These are phyloP conservation scores for Ogataea trehaloabstinens DNA, from an alignment of 805 yeast genomes.

Conservation along the genomic window DNA sequence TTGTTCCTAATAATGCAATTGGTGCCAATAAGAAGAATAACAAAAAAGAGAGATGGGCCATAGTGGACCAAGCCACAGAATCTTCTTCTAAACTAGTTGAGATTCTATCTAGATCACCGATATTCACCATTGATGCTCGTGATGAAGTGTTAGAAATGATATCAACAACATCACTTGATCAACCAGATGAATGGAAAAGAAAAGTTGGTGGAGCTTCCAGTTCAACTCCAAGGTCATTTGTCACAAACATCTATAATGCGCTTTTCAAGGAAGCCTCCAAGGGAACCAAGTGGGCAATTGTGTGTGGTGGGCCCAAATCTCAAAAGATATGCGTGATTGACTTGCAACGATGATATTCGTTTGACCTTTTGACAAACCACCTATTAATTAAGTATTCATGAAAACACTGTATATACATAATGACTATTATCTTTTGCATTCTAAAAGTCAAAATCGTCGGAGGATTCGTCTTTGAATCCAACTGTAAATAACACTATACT, in stretches of 20 bases:
- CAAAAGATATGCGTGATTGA: constrained; percentile 69
- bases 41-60: constrained; percentile 71
- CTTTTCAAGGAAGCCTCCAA: constrained; percentile 69
- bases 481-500: constrained; percentile 79
- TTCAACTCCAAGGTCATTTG: constrained; percentile 76
- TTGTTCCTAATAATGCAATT: constrained; percentile 79
- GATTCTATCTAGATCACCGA: constrained; percentile 62
- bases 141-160: constrained; percentile 88
- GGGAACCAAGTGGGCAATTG: constrained; percentile 72
- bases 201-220: constrained; percentile 82
- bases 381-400: background rate
- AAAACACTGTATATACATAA: background rate
- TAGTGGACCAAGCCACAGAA: constrained; percentile 68
- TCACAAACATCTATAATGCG: constrained; percentile 68
- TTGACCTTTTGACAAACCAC: too few relatives aligned
- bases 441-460: constrained; percentile 35
- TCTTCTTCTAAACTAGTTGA: constrained; percentile 56
- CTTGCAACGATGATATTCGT: constrained; percentile 50
- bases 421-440: background rate
- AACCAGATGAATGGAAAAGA: constrained; percentile 78
- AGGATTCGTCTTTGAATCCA: constrained; percentile 63
- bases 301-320: constrained; percentile 79
- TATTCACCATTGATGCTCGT: constrained; percentile 72
- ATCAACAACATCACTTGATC: constrained; percentile 68
- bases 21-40: constrained; percentile 73